A percentile compares a stretch with the other conserved stretches of the same genome.
These are phyloP conservation scores for Leptographium lundbergii DNA, from an alignment of 2,329 filamentous ascomycete species.

Conservation along the genomic window DNA sequence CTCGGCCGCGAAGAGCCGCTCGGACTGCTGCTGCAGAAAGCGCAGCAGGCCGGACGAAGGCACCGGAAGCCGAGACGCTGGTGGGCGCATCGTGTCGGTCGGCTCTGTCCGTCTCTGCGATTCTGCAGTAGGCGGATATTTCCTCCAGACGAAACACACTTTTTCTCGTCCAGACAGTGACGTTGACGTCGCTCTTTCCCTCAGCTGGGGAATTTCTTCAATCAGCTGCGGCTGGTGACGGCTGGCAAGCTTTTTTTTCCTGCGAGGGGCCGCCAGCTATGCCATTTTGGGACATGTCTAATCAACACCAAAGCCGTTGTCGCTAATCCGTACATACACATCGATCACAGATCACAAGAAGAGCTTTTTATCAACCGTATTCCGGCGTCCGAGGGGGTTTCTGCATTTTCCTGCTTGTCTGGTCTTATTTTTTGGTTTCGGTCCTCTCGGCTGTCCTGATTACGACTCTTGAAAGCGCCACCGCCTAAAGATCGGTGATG, in stretches of 20 bases:
- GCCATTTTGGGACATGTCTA: not conserved
- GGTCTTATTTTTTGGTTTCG: not conserved
- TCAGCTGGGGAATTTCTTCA: not conserved
- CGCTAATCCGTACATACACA: too few relatives aligned
- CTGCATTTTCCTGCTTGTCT: too few relatives aligned
- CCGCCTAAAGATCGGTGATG: not conserved
- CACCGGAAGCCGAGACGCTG: constrained; percentile 29
- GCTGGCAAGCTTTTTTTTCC: not conserved
- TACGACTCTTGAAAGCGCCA: too few relatives aligned
- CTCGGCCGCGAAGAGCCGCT: constrained; percentile 34
- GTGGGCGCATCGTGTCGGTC: constrained; percentile 21
- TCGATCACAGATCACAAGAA: too few relatives aligned
- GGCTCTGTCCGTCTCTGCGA: not conserved
- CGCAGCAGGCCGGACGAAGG: constrained; percentile 50
- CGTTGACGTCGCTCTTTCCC: not conserved
- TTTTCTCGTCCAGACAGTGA: not conserved
- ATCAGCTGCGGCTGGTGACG: not conserved
- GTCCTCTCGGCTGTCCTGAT: not conserved
- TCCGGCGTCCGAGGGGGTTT: too few relatives aligned
- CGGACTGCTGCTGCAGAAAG: constrained; percentile 60
- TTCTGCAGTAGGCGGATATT: not conserved
- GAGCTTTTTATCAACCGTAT: too few relatives aligned
- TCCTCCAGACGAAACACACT: too few relatives aligned
- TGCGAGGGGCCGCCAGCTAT: not conserved
- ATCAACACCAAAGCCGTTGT: not conserved